These are phyloP conservation scores for Starmerella floricola DNA, from an alignment of 805 yeast species.

Conservation along the genomic window DNA sequence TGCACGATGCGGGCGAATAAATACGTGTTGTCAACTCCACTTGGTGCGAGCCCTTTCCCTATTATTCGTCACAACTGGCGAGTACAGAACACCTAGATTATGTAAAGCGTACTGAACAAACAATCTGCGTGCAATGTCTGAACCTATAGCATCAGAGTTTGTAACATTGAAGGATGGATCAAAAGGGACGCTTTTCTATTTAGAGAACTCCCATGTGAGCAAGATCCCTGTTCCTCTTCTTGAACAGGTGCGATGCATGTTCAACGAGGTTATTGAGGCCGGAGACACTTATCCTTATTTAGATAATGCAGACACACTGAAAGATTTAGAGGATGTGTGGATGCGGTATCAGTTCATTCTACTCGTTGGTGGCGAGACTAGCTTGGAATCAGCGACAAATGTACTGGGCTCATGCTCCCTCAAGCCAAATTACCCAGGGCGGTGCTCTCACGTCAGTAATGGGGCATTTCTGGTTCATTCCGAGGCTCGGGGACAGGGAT, in stretches of 20 bases:
- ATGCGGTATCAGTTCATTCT: constrained; percentile 55
- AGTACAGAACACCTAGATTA: too few species aligned
- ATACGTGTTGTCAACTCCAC: too few species aligned
- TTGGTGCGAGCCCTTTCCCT: too few species aligned
- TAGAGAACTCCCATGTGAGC: constrained; percentile 33
- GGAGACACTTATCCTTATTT: constrained; percentile 63
- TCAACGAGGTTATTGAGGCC: constrained; percentile 53
- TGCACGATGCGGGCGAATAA: too few species aligned
- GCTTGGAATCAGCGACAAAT: constrained; percentile 25
- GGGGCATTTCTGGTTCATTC: constrained; percentile 70
- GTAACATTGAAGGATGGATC: constrained; percentile 26
- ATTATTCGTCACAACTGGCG: too few species aligned
- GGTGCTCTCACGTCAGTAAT: constrained; percentile 78
- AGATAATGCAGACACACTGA: constrained; percentile 28
- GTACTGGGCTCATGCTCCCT: constrained; percentile 67
- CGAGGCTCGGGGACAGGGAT: constrained; percentile 47
- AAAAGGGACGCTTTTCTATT: constrained; percentile 50
- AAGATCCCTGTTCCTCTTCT: constrained; percentile 41
- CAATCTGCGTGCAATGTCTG: too few species aligned
- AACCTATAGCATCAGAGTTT: constrained; percentile 22
- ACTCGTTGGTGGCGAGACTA: constrained; percentile 37
- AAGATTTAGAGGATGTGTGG: constrained; percentile 55
- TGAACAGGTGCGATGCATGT: constrained; percentile 36
- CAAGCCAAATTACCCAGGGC: constrained; percentile 76
- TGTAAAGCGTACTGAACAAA: too few species aligned